A percentile compares a stretch with the other conserved stretches of the same genome.
phyloP scores from a whole-genome alignment of 2,329 filamentous ascomycete species.

The Sclerotiophoma versabilis region DNA sequence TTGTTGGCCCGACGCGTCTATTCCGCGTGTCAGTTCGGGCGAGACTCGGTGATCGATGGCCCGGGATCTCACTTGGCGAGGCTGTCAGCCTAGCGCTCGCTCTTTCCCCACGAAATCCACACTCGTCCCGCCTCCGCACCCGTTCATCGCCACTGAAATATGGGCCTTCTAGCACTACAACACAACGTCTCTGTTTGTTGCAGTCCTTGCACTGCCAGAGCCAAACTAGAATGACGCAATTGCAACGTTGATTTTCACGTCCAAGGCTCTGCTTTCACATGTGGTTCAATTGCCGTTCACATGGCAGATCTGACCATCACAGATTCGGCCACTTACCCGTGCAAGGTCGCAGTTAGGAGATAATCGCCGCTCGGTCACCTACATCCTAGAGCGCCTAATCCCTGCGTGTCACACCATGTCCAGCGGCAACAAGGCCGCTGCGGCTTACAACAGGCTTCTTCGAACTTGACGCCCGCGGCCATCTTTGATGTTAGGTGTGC shows the following conservation, averaged over 20 bases:
- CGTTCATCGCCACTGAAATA: not conserved
- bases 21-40: slow-evolving; percentile 22
- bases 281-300: slow-evolving; percentile 1
- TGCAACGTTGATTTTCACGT: not conserved
- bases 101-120: slow-evolving; percentile 17
- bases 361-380: slow-evolving; percentile 6
- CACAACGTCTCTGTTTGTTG: not conserved
- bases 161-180: not conserved
- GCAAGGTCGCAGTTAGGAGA: slow-evolving; percentile 14
- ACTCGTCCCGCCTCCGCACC: slow-evolving; percentile 9
- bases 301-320: slow-evolving; percentile 10
- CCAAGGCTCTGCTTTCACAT: slow-evolving; percentile 3
- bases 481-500: not conserved
- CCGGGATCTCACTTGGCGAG: slow-evolving; percentile 9
- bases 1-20: slow-evolving; percentile 30
- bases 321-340: slow-evolving; percentile 10
- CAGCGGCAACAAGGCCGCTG: not conserved
- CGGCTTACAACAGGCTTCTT: slow-evolving; percentile 2
- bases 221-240: not conserved
- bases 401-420: slow-evolving; percentile 4
- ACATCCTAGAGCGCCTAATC: not conserved
- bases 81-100: slow-evolving; percentile 2
- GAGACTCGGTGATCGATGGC: slow-evolving; percentile 11
- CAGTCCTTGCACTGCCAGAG: not conserved
- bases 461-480: not conserved